Conservation (phyloP, 2,329 filamentous ascomycete species). For the Cadophora sp. region DNA sequence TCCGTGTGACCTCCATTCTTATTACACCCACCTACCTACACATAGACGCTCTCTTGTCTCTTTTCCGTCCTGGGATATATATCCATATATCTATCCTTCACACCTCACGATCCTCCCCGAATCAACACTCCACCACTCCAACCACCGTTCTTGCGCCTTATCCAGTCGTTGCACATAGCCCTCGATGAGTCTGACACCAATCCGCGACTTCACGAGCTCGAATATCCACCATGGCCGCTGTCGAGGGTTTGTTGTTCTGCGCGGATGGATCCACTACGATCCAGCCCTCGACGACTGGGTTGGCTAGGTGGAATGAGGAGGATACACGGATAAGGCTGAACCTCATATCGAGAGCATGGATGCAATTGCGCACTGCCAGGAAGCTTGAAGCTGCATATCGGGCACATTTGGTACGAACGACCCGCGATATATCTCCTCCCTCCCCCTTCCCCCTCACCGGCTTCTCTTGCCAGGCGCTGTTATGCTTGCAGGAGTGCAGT, state of each 20-base stretch:
- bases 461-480: constrained; percentile 35
- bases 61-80: constrained; percentile 21
- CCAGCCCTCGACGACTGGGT: constrained; percentile 51
- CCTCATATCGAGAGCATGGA: constrained; percentile 46
- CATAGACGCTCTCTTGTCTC: constrained; percentile 3
- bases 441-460: constrained; percentile 23
- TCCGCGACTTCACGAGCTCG: constrained; percentile 43
- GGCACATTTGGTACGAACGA: constrained; percentile 42
- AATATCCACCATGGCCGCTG: constrained; percentile 53
- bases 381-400: constrained; percentile 31
- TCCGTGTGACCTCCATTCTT: constrained; percentile 34
- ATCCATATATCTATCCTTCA: constrained; percentile 13
- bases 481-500: constrained; percentile 45
- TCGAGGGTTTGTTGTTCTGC: constrained; percentile 50
- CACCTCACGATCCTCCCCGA: constrained; percentile 15
- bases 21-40: constrained; percentile 3
- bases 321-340: constrained; percentile 46
- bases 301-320: constrained; percentile 49
- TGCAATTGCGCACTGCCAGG: constrained; percentile 37
- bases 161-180: constrained; percentile 35
- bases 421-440: constrained; percentile 27
- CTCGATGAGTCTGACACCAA: constrained; percentile 46
- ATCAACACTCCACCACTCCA: constrained; percentile 18
- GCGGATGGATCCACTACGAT: constrained; percentile 50
- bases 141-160: constrained; percentile 16